phyloP scores from a whole-genome alignment of 345 rosid species.

The Lumnitzera littorea region DNA sequence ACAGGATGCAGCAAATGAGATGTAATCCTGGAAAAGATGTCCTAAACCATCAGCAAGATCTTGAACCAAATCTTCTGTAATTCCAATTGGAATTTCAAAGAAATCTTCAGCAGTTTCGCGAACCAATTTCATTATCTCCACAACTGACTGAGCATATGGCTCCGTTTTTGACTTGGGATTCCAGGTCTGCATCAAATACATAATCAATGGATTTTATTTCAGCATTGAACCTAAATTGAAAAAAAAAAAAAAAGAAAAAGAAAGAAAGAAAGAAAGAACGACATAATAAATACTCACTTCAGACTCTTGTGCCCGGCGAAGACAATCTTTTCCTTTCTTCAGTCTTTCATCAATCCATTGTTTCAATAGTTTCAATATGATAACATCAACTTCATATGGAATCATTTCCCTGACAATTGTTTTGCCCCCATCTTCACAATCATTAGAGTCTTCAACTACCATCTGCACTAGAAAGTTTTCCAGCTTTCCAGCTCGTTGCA shows the following conservation, averaged over 20 bases:
- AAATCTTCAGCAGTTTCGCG: slow-evolving; percentile 67
- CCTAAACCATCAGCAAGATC: slow-evolving; percentile 73
- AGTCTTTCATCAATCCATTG: slow-evolving; percentile 72
- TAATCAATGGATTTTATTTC: neutral
- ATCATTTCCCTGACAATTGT: slow-evolving; percentile 42
- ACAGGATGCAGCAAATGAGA: slow-evolving; percentile 65
- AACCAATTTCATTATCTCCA: slow-evolving; percentile 53
- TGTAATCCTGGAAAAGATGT: slow-evolving; percentile 59
- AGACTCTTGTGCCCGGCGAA: slow-evolving; percentile 58
- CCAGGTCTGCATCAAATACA: slow-evolving; percentile 56
- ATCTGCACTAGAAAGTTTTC: slow-evolving; percentile 43
- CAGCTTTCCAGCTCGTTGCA: slow-evolving; percentile 39
- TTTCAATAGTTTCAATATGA: slow-evolving; percentile 50
- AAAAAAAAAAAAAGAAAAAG: neutral
- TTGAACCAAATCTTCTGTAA: slow-evolving; percentile 60
- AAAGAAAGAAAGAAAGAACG: neutral
- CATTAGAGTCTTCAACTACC: slow-evolving; percentile 44
- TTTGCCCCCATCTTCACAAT: slow-evolving; percentile 42
- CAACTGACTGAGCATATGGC: slow-evolving; percentile 74
- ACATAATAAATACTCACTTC: slow-evolving; percentile 42
- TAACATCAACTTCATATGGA: slow-evolving; percentile 79
- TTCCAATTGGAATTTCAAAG: slow-evolving; percentile 75
- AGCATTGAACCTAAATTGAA: neutral
- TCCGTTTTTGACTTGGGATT: slow-evolving; percentile 90
- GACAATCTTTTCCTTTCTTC: slow-evolving; percentile 40